A percentile compares a stretch with the other conserved stretches of the same genome.
phyloP scores from a whole-genome alignment of 73 alveolate species.

The Paramecium tetraurelia region DNA sequence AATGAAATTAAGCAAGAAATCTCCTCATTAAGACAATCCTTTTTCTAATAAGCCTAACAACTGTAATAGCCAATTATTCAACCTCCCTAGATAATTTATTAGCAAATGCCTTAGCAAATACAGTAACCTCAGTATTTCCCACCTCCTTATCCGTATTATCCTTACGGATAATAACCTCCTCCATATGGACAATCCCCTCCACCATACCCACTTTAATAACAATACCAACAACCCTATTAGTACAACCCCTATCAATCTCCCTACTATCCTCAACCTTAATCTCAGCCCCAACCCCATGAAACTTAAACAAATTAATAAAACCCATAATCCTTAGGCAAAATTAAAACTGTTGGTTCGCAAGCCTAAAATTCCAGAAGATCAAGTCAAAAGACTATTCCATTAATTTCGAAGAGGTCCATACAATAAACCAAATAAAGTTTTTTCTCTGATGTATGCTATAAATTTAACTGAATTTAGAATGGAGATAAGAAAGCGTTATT shows the following conservation, averaged over 20 bases:
- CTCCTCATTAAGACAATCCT: background rate
- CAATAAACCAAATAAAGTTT: background rate
- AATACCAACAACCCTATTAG: background rate
- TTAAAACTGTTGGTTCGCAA: background rate
- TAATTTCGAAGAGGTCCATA: background rate
- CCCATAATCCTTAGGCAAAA: background rate
- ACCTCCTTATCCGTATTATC: background rate
- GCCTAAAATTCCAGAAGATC: background rate
- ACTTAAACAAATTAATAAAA: background rate
- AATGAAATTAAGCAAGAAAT: background rate
- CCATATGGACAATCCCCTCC: background rate
- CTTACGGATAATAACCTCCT: background rate
- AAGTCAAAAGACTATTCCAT: background rate
- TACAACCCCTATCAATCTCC: background rate
- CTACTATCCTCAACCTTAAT: background rate
- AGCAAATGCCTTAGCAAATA: background rate
- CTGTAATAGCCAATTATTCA: background rate
- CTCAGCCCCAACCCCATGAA: background rate
- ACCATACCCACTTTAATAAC: background rate
- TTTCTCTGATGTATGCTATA: background rate
- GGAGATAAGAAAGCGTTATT: background rate
- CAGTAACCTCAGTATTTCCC: conserved; percentile 7
- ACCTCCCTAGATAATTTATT: background rate
- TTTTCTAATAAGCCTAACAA: background rate
- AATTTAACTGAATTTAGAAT: background rate